Evolutionary conservation across 768 basidiomycete genomes (phyloP).

Genomic region (Naganishia randhawae): DNA sequence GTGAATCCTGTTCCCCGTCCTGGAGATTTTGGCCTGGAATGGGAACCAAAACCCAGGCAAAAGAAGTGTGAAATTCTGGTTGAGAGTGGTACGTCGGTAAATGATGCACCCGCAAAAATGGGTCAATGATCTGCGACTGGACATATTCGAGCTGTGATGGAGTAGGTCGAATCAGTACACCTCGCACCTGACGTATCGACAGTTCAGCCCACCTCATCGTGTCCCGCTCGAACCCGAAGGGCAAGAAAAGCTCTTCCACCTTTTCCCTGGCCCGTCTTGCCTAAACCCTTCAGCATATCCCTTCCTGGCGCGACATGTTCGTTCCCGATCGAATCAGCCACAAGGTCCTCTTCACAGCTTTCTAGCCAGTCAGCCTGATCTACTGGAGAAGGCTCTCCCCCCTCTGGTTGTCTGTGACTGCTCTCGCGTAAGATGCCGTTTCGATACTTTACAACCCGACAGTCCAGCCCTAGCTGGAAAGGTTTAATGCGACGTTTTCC

Average conservation of each 20-base stretch:
- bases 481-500: neutral
- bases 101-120: slow-evolving; percentile 60
- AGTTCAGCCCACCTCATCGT: slow-evolving; percentile 61
- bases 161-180: slow-evolving; percentile 2
- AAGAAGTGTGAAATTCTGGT: slow-evolving; percentile 82
- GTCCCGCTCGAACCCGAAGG: slow-evolving; percentile 77
- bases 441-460: slow-evolving; percentile 60
- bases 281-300: neutral
- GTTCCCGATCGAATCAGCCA: slow-evolving; percentile 70
- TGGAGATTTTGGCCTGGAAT: neutral
- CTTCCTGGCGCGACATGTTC: neutral
- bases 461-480: slow-evolving; percentile 63
- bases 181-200: too few species aligned
- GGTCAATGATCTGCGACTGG: slow-evolving; percentile 60
- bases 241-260: slow-evolving; percentile 67
- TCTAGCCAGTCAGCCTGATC: slow-evolving; percentile 10
- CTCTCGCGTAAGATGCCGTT: slow-evolving; percentile 56
- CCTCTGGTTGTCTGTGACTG: neutral
- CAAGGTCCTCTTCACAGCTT: slow-evolving; percentile 55
- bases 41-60: slow-evolving; percentile 74
- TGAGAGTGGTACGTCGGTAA: slow-evolving; percentile 74
- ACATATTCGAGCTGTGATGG: slow-evolving; percentile 57
- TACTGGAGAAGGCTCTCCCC: too few species aligned
- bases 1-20: neutral
- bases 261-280: slow-evolving; percentile 33